A percentile compares a stretch with the other conserved stretches of the same genome.
phyloP scores from a whole-genome alignment of 2,329 filamentous ascomycete species.

The Penicillium vulpinum region DNA sequence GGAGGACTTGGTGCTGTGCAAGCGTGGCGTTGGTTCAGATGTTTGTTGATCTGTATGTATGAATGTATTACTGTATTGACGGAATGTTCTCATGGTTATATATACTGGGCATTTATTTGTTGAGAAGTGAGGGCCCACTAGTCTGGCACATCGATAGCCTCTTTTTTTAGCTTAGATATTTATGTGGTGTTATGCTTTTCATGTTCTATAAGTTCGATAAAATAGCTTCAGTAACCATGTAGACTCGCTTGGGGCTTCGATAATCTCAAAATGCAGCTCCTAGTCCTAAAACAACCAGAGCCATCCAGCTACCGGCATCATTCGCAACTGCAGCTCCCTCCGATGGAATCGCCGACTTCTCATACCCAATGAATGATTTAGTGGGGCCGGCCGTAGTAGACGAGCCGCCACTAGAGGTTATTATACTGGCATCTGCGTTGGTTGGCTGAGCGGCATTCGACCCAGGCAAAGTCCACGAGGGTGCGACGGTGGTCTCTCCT shows the following conservation, averaged over 20 bases:
- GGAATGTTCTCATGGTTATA: constrained; percentile 13
- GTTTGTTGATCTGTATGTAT: not conserved
- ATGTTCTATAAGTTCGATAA: not conserved
- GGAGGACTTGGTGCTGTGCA: not conserved
- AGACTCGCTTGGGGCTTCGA: too few species aligned
- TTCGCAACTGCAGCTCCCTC: constrained; percentile 17
- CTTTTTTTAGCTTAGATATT: not conserved
- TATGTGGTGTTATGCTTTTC: not conserved
- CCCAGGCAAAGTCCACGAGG: constrained; percentile 15
- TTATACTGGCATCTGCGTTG: not conserved
- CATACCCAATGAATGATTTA: not conserved
- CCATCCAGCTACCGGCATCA: constrained; percentile 16
- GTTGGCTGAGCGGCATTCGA: constrained; percentile 8
- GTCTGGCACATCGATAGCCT: not conserved
- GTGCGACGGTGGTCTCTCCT: constrained; percentile 15
- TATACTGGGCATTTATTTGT: not conserved
- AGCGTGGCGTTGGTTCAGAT: not conserved
- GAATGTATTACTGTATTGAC: not conserved
- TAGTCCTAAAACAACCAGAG: constrained; percentile 15
- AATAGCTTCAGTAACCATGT: not conserved
- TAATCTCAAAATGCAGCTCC: constrained; percentile 9
- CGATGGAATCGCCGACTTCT: constrained; percentile 14
- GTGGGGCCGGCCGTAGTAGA: constrained; percentile 6
- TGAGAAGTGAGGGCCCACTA: not conserved
- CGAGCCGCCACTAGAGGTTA: not conserved